A percentile compares a stretch with the other conserved stretches of the same genome.
Evolutionary conservation across 345 rosid genomes (phyloP).

Genomic region (Luvunga scandens): DNA sequence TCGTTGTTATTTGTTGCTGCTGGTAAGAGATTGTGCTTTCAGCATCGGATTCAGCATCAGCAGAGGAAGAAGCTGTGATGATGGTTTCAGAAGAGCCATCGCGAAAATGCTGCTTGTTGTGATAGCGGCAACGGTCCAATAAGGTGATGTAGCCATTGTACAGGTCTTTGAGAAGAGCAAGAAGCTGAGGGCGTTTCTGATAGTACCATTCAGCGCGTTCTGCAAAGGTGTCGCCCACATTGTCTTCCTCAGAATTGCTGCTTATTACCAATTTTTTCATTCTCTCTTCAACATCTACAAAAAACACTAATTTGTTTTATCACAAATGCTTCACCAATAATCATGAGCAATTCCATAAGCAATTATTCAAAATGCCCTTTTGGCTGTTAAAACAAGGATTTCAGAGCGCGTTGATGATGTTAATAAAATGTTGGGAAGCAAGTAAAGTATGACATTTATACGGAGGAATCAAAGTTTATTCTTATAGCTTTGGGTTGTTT

Average conservation of each 20-base stretch:
- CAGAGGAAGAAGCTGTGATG: neutral
- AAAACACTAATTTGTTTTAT: neutral
- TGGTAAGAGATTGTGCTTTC: constrained; percentile 54
- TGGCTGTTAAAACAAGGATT: too few species aligned
- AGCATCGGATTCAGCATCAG: constrained; percentile 32
- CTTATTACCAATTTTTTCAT: constrained; percentile 34
- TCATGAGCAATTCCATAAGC: neutral
- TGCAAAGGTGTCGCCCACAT: constrained; percentile 51
- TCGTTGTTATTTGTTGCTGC: constrained; percentile 4
- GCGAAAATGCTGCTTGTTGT: neutral
- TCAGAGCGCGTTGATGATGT: too few species aligned
- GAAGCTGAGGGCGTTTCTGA: constrained; percentile 62
- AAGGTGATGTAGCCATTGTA: constrained; percentile 55
- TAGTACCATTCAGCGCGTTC: constrained; percentile 72
- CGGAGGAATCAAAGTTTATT: too few species aligned
- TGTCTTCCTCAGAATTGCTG: constrained; percentile 28
- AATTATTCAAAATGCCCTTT: neutral
- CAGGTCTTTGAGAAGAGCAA: constrained; percentile 55
- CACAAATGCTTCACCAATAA: neutral
- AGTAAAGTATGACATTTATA: too few species aligned
- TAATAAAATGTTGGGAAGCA: too few species aligned
- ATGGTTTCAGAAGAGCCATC: neutral
- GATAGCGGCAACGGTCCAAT: constrained; percentile 35
- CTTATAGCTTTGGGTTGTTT: too few species aligned
- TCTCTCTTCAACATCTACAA: constrained; percentile 52